Conservation (phyloP, 257 asterid genomes). For the Plantago major region DNA sequence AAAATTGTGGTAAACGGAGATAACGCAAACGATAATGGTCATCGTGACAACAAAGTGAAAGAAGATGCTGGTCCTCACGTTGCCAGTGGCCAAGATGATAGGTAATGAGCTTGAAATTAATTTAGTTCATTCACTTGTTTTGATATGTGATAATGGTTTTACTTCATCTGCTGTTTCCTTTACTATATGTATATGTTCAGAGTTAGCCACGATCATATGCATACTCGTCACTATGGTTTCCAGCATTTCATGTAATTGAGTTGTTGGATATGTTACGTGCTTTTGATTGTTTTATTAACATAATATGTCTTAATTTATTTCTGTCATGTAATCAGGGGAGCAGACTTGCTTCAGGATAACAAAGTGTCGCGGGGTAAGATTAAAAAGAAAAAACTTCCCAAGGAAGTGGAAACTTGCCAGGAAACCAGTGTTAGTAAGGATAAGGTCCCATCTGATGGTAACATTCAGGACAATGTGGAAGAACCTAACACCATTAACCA, state of each 20-base stretch:
- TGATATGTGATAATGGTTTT: conserved; percentile 1
- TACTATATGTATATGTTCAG: neutral
- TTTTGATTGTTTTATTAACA: conserved; percentile 1
- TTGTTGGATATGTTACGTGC: neutral
- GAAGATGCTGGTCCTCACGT: conserved; percentile 28
- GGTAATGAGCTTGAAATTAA: conserved; percentile 19
- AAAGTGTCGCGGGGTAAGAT: conserved; percentile 14
- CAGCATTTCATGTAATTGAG: neutral
- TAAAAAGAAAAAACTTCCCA: conserved; percentile 22
- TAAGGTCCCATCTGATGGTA: conserved; percentile 15
- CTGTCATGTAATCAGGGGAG: conserved; percentile 17
- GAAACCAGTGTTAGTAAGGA: conserved; percentile 18
- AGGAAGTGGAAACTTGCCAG: conserved; percentile 15
- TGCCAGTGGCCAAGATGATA: conserved; percentile 22
- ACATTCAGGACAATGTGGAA: conserved; percentile 7
- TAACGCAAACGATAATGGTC: conserved; percentile 25
- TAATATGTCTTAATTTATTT: conserved; percentile 12
- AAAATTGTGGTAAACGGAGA: conserved; percentile 21
- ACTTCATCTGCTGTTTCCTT: conserved; percentile 5
- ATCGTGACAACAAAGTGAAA: conserved; percentile 20
- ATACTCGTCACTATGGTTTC: neutral
- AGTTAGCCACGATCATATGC: neutral
- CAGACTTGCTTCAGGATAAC: conserved; percentile 25
- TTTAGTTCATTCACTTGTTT: conserved; percentile 12
- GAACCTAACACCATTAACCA: conserved; percentile 15